Evolutionary conservation across 805 yeast genomes (phyloP).

Genomic region (Schwanniomyces pseudopolymorphus): DNA sequence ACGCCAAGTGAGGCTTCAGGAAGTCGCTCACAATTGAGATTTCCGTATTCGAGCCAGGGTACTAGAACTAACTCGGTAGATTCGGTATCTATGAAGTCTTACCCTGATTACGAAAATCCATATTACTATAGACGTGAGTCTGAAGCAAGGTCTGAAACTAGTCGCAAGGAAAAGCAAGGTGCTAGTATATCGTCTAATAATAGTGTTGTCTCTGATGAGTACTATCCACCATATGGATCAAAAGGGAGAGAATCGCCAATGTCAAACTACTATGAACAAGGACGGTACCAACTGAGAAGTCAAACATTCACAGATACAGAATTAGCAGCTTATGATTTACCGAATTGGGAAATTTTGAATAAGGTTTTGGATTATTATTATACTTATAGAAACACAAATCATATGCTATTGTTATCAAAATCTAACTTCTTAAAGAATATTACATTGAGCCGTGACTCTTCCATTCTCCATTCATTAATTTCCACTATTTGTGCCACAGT

Average conservation of each 20-base stretch:
- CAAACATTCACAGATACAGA: constrained; percentile 10
- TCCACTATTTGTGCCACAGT: constrained; percentile 17
- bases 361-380: constrained; percentile 23
- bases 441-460: constrained; percentile 18
- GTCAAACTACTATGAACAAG: background rate
- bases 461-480: constrained; percentile 25
- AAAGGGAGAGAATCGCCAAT: background rate
- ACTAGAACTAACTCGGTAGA: background rate
- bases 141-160: background rate
- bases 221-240: background rate
- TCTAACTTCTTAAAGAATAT: constrained; percentile 16
- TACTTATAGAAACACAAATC: constrained; percentile 17
- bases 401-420: constrained; percentile 20
- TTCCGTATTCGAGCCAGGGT: background rate
- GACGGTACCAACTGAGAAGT: background rate
- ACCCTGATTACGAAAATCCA: background rate
- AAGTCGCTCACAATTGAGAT: background rate
- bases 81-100: background rate
- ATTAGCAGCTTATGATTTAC: constrained; percentile 21
- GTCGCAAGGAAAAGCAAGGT: background rate
- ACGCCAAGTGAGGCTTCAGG: background rate
- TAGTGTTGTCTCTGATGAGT: background rate
- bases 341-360: constrained; percentile 18
- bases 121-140: background rate
- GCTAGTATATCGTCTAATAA: background rate